phyloP scores from a whole-genome alignment of 305 asterid species.

The Euphrasia arctica region DNA sequence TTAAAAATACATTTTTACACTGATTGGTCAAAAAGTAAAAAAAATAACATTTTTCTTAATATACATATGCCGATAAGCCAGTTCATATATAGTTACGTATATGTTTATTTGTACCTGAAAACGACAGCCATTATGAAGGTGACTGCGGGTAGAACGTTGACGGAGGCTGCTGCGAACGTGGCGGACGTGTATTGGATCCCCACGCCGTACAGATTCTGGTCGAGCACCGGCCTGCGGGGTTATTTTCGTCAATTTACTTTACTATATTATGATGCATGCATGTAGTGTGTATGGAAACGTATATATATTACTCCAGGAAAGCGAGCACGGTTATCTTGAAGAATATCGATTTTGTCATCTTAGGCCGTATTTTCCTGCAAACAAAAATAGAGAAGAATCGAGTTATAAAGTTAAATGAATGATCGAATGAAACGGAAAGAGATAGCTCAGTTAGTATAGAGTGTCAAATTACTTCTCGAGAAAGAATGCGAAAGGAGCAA shows the following conservation, averaged over 20 bases:
- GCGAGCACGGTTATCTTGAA: conserved; percentile 71
- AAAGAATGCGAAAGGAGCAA: conserved; percentile 70
- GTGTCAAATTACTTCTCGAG: conserved; percentile 48
- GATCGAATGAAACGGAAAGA: background rate
- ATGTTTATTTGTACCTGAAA: conserved; percentile 57
- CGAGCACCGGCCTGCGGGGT: conserved; percentile 72
- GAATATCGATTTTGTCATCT: conserved; percentile 54
- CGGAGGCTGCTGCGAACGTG: conserved; percentile 77
- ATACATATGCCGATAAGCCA: no score
- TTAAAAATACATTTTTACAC: no score
- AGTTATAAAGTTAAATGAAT: no score
- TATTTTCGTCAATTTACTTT: background rate
- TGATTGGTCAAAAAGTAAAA: no score
- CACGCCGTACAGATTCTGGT: conserved; percentile 81
- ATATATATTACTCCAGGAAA: conserved; percentile 62
- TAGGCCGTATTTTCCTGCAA: conserved; percentile 85
- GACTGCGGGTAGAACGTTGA: conserved; percentile 81
- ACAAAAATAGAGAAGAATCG: background rate
- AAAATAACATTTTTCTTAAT: no score
- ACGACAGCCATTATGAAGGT: conserved; percentile 81
- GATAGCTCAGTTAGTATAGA: no score
- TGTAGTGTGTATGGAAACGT: no score
- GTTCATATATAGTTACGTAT: no score
- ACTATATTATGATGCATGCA: no score
- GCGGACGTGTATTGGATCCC: conserved; percentile 88